Evolutionary conservation across 257 asterid genomes (phyloP).

Genomic region (Forsythia suspensa): DNA sequence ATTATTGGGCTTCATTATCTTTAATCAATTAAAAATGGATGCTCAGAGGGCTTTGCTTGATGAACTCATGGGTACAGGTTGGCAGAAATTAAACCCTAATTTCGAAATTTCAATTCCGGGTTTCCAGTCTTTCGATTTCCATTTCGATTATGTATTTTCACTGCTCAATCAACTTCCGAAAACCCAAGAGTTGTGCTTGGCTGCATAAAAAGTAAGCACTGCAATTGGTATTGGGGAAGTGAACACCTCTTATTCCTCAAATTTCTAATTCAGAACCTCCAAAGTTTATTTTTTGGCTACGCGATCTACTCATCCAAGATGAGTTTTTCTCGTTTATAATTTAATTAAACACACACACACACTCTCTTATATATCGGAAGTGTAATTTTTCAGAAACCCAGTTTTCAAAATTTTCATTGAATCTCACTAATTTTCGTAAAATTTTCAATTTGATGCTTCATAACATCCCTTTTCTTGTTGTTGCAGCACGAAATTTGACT

Average conservation of each 20-base stretch:
- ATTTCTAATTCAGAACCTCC: background rate
- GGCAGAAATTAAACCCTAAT: slow-evolving; percentile 26
- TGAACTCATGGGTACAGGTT: slow-evolving; percentile 95
- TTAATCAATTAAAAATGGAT: slow-evolving; percentile 50
- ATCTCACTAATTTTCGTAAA: background rate
- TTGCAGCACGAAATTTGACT: slow-evolving; percentile 83
- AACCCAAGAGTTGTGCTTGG: background rate
- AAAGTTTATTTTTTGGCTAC: background rate
- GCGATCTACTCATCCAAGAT: background rate
- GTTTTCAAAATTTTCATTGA: background rate
- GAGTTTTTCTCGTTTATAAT: too few relatives aligned
- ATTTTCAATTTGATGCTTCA: background rate
- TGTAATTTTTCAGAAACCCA: background rate
- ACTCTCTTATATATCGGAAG: background rate
- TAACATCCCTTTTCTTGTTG: slow-evolving; percentile 14
- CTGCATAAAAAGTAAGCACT: slow-evolving; percentile 2
- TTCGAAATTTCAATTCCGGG: slow-evolving; percentile 5
- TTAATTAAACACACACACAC: background rate
- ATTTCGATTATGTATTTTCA: background rate
- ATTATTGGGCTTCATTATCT: slow-evolving; percentile 11
- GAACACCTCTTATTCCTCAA: slow-evolving; percentile 2
- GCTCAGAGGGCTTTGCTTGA: slow-evolving; percentile 95
- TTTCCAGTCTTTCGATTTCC: background rate
- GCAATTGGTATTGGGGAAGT: background rate
- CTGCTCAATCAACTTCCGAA: slow-evolving; percentile 15